phyloP scores from a whole-genome alignment of 2,329 filamentous ascomycete species.

The Ascomycota sp. region DNA sequence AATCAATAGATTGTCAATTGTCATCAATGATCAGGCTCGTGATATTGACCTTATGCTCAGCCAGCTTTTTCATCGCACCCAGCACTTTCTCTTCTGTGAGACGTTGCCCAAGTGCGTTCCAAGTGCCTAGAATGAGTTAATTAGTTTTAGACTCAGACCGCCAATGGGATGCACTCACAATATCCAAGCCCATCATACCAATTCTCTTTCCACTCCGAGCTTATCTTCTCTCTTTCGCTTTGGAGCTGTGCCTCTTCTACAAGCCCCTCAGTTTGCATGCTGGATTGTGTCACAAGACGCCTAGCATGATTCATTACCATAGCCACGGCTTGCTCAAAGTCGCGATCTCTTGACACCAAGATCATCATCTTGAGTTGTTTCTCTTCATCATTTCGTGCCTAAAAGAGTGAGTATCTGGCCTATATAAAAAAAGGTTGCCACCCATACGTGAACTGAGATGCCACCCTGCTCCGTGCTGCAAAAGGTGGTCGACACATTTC shows the following conservation, averaged over 20 bases:
- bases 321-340: conserved; percentile 54
- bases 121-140: conserved; percentile 36
- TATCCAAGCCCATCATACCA: conserved; percentile 90
- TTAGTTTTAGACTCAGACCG: not conserved
- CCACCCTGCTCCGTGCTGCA: conserved; percentile 40
- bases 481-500: conserved; percentile 48
- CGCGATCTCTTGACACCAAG: conserved; percentile 46
- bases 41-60: conserved; percentile 50
- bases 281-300: conserved; percentile 19
- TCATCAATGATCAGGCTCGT: conserved; percentile 87
- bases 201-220: conserved; percentile 48
- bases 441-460: conserved; percentile 41
- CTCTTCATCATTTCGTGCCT: conserved; percentile 45
- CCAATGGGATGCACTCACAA: conserved; percentile 28
- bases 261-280: conserved; percentile 12
- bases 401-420: conserved; percentile 2
- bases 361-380: conserved; percentile 33
- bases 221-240: conserved; percentile 27
- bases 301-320: conserved; percentile 78
- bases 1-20: conserved; percentile 68
- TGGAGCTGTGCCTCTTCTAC: conserved; percentile 16
- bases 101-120: conserved; percentile 74
- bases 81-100: conserved; percentile 64
- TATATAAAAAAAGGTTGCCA: not conserved
- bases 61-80: conserved; percentile 47